Evolutionary conservation across 345 rosid species (phyloP), one percentile per base, ranked within the genome.

Genomic region (Citrus trifoliata): DNA sequence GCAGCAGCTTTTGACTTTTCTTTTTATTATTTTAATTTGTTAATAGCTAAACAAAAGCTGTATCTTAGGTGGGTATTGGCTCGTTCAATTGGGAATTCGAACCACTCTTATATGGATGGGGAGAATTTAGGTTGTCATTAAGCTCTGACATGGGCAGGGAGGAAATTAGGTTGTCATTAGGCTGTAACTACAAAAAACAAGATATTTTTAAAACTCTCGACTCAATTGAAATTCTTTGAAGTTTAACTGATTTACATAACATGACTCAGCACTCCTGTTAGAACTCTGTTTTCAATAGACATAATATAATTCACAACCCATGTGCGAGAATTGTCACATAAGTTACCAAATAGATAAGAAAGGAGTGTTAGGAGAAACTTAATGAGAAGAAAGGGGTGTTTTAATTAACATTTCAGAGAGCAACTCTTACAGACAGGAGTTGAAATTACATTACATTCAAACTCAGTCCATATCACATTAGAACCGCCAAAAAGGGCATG

Each of bases 401-500:
- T 80, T 19, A 38, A 68, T 76, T 80, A 28, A 79, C 67, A 67
- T 25, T n/a, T 62, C 78, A 22, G 25, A 51, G 71, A 53, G 58
- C 63, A 37, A 56, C 75, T 78, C 55, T 73, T 53, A 28, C 5
- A n/a, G 55, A 42, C 67, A 75, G n/a, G 12, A 42, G 42, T n/a
- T 71, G 28, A 60, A 13, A 67, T 78, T 56, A 51, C 33, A 62
- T 79, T 68, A 55, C 75, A 59, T 60, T 24, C 58, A 80, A 61
- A 71, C 27, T 30, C 74, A 21, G 27, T 16, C 33, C 63, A 53
- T 53, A 59, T 63, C 40, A 81, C 76, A 60, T 65, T 32, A 40
- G 42, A 86, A 58, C 48, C 48, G 40, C 19, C 59, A 53, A 27
- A 80, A 53, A 67, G 38, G 67, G 30, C 75, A 65, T 10, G 75